These are phyloP conservation scores for Fusarium drepaniforme DNA, from an alignment of 2,329 filamentous ascomycete genomes.

Conservation along the genomic window DNA sequence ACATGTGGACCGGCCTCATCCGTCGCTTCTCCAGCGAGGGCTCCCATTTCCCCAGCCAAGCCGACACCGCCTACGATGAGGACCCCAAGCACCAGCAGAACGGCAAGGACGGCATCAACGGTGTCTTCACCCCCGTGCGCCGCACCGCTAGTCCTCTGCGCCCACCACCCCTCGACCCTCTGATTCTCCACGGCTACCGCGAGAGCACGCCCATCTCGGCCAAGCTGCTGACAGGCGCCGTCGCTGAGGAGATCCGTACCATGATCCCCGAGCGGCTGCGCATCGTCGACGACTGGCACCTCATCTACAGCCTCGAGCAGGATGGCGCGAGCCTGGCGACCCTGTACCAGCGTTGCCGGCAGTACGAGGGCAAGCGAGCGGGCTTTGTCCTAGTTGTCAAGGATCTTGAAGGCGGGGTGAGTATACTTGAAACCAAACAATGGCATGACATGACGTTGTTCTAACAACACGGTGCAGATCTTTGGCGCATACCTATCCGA, in stretches of 20 bases:
- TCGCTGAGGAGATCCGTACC: slow-evolving; percentile 94
- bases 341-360: slow-evolving; percentile 83
- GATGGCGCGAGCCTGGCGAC: slow-evolving; percentile 90
- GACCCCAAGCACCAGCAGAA: slow-evolving; percentile 23
- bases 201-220: slow-evolving; percentile 69
- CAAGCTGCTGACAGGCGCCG: slow-evolving; percentile 75
- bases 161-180: slow-evolving; percentile 87
- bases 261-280: slow-evolving; percentile 89
- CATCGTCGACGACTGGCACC: slow-evolving; percentile 86
- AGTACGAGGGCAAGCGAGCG: slow-evolving; percentile 75
- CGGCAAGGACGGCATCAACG: slow-evolving; percentile 61
- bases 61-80: slow-evolving; percentile 41
- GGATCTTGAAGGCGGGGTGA: slow-evolving; percentile 80
- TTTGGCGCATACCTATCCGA: slow-evolving; percentile 98
- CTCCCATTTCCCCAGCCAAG: slow-evolving; percentile 45
- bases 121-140: slow-evolving; percentile 63
- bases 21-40: slow-evolving; percentile 72
- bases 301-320: slow-evolving; percentile 91
- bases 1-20: slow-evolving; percentile 72
- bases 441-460: slow-evolving; percentile 23
- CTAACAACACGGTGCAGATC: slow-evolving; percentile 58
- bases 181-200: slow-evolving; percentile 77
- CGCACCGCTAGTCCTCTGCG: slow-evolving; percentile 84
- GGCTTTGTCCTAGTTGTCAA: slow-evolving; percentile 91
- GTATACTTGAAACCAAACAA: slow-evolving; percentile 48